Percentiles rank a stretch among this genome's conserved stretches.
Evolutionary conservation across 306 rosid species (phyloP).

Genomic region (Lithocarpus polystachyus): DNA sequence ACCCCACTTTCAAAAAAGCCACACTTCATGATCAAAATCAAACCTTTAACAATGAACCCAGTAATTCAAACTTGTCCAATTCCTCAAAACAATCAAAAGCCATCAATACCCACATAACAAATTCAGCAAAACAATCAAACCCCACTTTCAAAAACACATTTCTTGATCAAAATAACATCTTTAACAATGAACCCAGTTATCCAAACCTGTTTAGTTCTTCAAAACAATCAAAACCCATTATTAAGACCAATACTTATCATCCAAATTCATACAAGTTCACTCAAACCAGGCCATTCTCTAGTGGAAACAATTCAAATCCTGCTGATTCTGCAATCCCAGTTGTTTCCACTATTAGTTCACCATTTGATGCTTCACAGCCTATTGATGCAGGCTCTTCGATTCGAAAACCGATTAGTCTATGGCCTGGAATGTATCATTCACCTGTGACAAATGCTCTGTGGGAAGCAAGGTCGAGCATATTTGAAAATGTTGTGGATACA

Average conservation of each 20-base stretch:
- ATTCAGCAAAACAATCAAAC: neutral
- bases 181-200: neutral
- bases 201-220: neutral
- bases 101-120: neutral
- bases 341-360: conserved; percentile 7
- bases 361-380: neutral
- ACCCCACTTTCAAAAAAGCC: too few species aligned
- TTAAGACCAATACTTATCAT: neutral
- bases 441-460: conserved; percentile 82
- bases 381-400: conserved; percentile 73
- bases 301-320: neutral
- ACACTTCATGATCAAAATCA: too few species aligned
- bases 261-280: neutral
- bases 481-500: conserved; percentile 23
- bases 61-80: too few species aligned
- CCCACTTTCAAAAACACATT: neutral
- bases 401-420: conserved; percentile 56
- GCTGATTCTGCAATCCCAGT: neutral
- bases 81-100: too few species aligned
- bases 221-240: neutral
- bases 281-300: neutral
- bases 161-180: neutral
- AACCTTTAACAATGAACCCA: too few species aligned
- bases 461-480: conserved; percentile 72
- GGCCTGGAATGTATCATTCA: conserved; percentile 79